A percentile compares a stretch with the other conserved stretches of the same genome.
phyloP scores from a whole-genome alignment of 352 stramenopile genomes.

The Aphanomyces astaci region DNA sequence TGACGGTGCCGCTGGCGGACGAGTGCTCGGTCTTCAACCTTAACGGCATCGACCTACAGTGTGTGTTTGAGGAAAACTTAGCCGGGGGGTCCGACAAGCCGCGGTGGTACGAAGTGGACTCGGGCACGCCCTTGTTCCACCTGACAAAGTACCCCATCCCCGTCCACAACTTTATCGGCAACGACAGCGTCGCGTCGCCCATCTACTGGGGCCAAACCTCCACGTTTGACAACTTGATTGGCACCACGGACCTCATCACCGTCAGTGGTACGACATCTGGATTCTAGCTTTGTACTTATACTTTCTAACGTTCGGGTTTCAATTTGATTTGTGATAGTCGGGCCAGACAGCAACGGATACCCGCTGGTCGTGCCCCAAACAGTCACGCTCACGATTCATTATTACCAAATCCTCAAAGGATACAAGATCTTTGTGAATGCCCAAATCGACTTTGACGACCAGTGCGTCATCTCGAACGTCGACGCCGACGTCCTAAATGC shows the following conservation, averaged over 20 bases:
- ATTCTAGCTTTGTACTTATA: too few relatives aligned
- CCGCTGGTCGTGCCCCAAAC: constrained; percentile 50
- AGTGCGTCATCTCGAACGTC: constrained; percentile 64
- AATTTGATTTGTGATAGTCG: too few relatives aligned
- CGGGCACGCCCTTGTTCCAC: constrained; percentile 82
- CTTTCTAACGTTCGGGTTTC: too few relatives aligned
- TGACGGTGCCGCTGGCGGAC: constrained; percentile 70
- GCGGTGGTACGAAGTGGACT: constrained; percentile 82
- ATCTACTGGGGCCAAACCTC: constrained; percentile 52
- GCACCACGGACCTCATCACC: constrained; percentile 61
- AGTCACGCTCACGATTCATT: constrained; percentile 68
- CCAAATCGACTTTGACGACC: constrained; percentile 55
- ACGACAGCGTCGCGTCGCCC: constrained; percentile 24
- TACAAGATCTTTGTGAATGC: constrained; percentile 58
- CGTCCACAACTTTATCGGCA: constrained; percentile 49
- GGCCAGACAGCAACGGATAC: constrained; percentile 30
- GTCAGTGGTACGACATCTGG: constrained; percentile 69
- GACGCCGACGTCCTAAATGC: constrained; percentile 53
- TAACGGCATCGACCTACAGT: constrained; percentile 81
- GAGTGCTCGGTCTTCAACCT: constrained; percentile 63
- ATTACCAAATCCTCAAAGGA: constrained; percentile 63
- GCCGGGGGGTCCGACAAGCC: constrained; percentile 62
- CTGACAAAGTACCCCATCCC: constrained; percentile 68
- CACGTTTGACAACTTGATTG: constrained; percentile 40
- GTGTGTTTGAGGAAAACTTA: constrained; percentile 84